phyloP scores from a whole-genome alignment of 257 asterid species.

The Fraxinus quadrangulata region DNA sequence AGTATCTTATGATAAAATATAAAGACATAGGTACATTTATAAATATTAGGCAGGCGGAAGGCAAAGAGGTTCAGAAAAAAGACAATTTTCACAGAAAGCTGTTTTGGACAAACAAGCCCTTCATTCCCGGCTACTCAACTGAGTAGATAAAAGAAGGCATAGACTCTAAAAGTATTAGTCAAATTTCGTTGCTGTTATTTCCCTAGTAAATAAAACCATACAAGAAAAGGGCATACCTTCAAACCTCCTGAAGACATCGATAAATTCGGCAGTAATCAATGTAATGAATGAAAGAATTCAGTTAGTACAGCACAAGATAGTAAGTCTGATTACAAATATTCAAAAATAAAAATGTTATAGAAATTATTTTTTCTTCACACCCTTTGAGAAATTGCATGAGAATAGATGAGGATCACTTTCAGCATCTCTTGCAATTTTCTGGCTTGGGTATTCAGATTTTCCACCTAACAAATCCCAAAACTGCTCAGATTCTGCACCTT shows the following conservation, averaged over 20 bases:
- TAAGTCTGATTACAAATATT: background rate
- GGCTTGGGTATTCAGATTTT: slow-evolving; percentile 59
- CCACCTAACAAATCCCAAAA: slow-evolving; percentile 78
- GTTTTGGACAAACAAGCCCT: background rate
- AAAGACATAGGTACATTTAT: background rate
- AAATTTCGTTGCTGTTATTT: slow-evolving; percentile 12
- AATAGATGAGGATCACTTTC: slow-evolving; percentile 76
- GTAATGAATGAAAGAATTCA: slow-evolving; percentile 30
- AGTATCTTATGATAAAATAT: background rate
- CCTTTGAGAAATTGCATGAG: slow-evolving; percentile 47
- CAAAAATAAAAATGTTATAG: background rate
- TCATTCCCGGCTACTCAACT: background rate
- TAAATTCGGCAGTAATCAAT: slow-evolving; percentile 33
- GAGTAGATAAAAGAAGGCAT: background rate
- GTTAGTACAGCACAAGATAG: slow-evolving; percentile 41
- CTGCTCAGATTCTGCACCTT: slow-evolving; percentile 75
- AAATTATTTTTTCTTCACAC: slow-evolving; percentile 36
- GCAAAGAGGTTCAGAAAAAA: background rate
- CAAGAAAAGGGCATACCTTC: slow-evolving; percentile 53
- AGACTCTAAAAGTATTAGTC: background rate
- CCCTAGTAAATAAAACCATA: slow-evolving; percentile 4
- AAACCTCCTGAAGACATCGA: slow-evolving; percentile 69
- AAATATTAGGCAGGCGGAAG: too few species aligned
- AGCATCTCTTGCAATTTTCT: slow-evolving; percentile 52
- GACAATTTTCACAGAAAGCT: background rate